Evolutionary conservation across 768 basidiomycete genomes (phyloP), one percentile per base, ranked within the genome.

Genomic region (Naematelia aurantialba): DNA sequence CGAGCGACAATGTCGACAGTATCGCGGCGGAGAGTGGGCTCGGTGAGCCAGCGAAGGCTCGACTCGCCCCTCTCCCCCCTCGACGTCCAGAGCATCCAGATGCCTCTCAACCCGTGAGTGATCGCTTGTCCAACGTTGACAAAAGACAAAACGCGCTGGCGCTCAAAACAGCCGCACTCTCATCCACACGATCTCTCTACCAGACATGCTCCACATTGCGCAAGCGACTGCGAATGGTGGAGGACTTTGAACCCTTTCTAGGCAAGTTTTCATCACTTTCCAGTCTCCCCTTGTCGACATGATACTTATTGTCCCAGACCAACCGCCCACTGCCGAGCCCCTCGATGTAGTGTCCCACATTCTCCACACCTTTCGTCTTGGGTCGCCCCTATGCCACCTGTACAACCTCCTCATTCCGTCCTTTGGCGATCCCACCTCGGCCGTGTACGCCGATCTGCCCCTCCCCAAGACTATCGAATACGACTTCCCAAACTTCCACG

Each of bases 361-460:
- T 51, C 94, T 93, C 87, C 89, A 91, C 73, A 86, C 89, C 74
- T 89, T 99, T 79, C 86, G 91, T 44, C 84, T 91, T 31, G 96
- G 96, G 59, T 86, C 90, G 49, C 87, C 92, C 46, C 87, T 98
- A 67, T 94, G 91, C 80, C 96, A 89, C 81, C 85, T 99, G 68
- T 94, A 90, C 82, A 94, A 99, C 79, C 85, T 88, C 76, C 85
- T 97, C 56, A 69, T 74, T 45, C 76, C 78, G 39, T 68, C 76
- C 29, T 71, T 78, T 59, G 57, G 59, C 45, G 58, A 66, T 31
- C 65, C 60, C 14, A 34, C 60, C 10, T 66, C 66, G 12, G 31
- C 61, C 11, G 27, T 72, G 14, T 73, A 60, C 31, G 52, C 61
- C 34, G 44, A 66, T 4, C 11, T 52, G 14, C 58, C 63, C 14